Conservation (phyloP, 2,329 filamentous ascomycete genomes). For the Purpureocillium lavendulum region DNA sequence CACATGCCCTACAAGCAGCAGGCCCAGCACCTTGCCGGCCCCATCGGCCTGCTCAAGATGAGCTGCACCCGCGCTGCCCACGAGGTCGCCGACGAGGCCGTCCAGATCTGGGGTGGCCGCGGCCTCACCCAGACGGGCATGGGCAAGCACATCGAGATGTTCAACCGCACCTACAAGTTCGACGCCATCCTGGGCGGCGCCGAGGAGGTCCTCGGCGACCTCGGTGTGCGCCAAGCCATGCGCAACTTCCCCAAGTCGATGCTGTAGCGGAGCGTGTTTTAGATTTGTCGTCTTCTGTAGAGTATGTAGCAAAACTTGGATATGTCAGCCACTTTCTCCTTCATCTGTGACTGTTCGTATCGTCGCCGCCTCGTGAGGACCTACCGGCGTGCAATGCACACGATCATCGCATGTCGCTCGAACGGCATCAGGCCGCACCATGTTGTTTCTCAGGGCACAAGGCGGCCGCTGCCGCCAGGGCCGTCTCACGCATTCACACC, state of each 20-base stretch:
- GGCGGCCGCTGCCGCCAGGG: too few relatives aligned
- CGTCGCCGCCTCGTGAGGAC: background rate
- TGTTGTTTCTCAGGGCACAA: too few relatives aligned
- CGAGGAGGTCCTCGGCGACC: slow-evolving; percentile 73
- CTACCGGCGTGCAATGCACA: too few relatives aligned
- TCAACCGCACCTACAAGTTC: slow-evolving; percentile 78
- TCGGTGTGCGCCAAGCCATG: slow-evolving; percentile 78
- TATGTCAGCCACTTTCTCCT: background rate
- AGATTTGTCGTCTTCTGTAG: background rate
- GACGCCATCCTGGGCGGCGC: slow-evolving; percentile 71
- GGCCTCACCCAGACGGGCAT: slow-evolving; percentile 75
- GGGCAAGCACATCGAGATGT: slow-evolving; percentile 76
- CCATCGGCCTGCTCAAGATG: slow-evolving; percentile 77
- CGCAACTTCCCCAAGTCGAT: slow-evolving; percentile 78
- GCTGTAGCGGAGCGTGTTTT: slow-evolving; percentile 42
- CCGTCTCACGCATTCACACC: slow-evolving; percentile 9
- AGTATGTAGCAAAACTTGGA: background rate
- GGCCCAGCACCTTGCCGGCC: slow-evolving; percentile 65
- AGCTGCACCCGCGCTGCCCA: slow-evolving; percentile 68
- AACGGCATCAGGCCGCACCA: too few relatives aligned
- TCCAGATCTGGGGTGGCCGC: slow-evolving; percentile 80
- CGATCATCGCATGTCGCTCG: too few relatives aligned
- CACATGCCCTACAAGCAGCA: slow-evolving; percentile 75
- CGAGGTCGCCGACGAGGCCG: slow-evolving; percentile 74
- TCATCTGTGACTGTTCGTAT: background rate